A percentile compares a stretch with the other conserved stretches of the same genome.
These are phyloP conservation scores for Dendrobium nobile DNA, from an alignment of 106 monocot genomes.

Conservation along the genomic window DNA sequence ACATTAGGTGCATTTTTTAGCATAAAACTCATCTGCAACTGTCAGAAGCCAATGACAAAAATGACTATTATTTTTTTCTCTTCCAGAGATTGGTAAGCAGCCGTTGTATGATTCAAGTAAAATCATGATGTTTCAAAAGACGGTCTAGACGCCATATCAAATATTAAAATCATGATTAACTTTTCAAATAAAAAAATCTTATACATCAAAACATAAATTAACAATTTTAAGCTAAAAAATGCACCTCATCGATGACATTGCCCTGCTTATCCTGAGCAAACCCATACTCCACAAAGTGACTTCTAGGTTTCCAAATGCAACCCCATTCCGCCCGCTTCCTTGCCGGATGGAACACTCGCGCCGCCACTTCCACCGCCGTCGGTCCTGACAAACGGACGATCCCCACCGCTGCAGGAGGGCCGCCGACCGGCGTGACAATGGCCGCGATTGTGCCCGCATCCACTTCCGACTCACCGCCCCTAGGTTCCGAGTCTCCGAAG, in stretches of 20 bases:
- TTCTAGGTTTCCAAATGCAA: conserved; percentile 55
- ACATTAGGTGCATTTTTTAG: too few species aligned
- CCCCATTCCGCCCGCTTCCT: conserved; percentile 17
- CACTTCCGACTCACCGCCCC: background rate
- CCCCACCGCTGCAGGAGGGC: conserved; percentile 79
- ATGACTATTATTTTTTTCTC: background rate
- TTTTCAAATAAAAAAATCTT: background rate
- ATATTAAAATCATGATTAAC: background rate
- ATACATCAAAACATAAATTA: background rate
- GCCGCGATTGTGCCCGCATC: conserved; percentile 65
- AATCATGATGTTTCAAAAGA: too few species aligned
- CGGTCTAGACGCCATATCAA: too few species aligned
- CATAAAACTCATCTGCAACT: background rate
- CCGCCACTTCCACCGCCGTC: conserved; percentile 46
- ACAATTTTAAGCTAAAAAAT: background rate
- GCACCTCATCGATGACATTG: conserved; percentile 80
- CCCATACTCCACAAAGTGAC: conserved; percentile 89
- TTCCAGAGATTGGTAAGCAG: background rate
- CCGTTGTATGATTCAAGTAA: too few species aligned
- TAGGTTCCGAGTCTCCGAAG: background rate
- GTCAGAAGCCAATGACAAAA: background rate
- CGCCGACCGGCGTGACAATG: conserved; percentile 78
- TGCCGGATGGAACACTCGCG: conserved; percentile 57
- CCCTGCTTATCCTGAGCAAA: conserved; percentile 49
- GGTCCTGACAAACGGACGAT: conserved; percentile 78